Base-by-base conservation (phyloP, 352 stramenopile genomes). In the Phytophthora uliginosa region DNA sequence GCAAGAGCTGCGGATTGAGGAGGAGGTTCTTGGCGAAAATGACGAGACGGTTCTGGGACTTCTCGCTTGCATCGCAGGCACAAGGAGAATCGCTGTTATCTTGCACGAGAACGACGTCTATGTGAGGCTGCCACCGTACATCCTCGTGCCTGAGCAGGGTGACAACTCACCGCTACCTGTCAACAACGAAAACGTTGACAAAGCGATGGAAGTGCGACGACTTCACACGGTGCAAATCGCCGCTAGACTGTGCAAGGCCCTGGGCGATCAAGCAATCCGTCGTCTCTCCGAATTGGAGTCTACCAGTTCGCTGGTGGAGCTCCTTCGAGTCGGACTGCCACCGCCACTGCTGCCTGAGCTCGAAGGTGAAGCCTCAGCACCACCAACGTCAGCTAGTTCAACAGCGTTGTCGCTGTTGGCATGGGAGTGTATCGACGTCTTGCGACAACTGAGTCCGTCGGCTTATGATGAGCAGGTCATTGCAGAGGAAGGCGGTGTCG, bases 101-200 rank as follows among this genome's bases (percentile, higher is more conserved):
- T 50, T 93, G 1, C 77, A 88, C 22, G 83, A 93, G 20, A 90
- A 88, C 36, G 74, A 90, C 20, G 57, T 92, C 15, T 89, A 82
- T 33, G 62, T 63, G 4, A 64, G 77, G 20, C 56, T 93, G 15
- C 73, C 81, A 0, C 58, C 69, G 9, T 93, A 93, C 20, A 38
- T 90, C 34, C 65, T 47, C n/a, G 38, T 61, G 36, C n/a, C 55
- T 1, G 54, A 63, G 36, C 28, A 62, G 18, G 36, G 5, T 20
- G 59, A 59, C 33, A 74, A 0, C 31, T 75, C 53, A 64, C 58
- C 22, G 33, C 71, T 6, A 26, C 76, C 17, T 59, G 26, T 2
- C 22, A 20, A 40, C 10, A 18, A 40, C 15, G 34, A 64, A 7
- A 15, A 12, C 24, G 52, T 10, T 20, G 38, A 26, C 0, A 38